phyloP scores from a whole-genome alignment of 2,329 filamentous ascomycete species.

The Venturiaceae sp. region DNA sequence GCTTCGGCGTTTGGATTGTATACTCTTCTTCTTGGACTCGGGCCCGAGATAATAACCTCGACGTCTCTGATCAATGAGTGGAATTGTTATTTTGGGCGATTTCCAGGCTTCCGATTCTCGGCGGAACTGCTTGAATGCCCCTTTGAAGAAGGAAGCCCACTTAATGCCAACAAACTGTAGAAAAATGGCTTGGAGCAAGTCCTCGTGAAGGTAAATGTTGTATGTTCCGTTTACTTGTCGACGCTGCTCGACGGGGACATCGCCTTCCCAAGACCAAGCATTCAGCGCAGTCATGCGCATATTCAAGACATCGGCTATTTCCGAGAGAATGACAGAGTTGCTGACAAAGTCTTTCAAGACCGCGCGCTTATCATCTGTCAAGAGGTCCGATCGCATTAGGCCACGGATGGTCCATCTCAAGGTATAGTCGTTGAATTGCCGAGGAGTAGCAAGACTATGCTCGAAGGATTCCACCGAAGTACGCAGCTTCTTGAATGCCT shows the following conservation, averaged over 20 bases:
- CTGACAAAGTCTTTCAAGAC: constrained; percentile 21
- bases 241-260: constrained; percentile 38
- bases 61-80: constrained; percentile 24
- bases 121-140: constrained; percentile 27
- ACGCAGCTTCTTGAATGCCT: constrained; percentile 14
- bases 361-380: constrained; percentile 29
- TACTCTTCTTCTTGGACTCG: constrained; percentile 11
- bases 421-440: constrained; percentile 22
- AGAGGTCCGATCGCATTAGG: constrained; percentile 33
- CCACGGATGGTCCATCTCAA: constrained; percentile 33
- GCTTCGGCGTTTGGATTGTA: constrained; percentile 17
- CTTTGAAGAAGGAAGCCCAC: constrained; percentile 40
- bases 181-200: constrained; percentile 45
- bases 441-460: constrained; percentile 11
- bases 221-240: constrained; percentile 49
- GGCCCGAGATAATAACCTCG: constrained; percentile 35
- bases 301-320: constrained; percentile 48
- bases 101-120: constrained; percentile 31
- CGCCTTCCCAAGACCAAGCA: constrained; percentile 41
- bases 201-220: constrained; percentile 49
- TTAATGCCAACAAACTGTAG: constrained; percentile 44
- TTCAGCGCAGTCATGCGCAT: constrained; percentile 42
- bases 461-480: constrained; percentile 16
- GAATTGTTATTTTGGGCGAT: constrained; percentile 14
- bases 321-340: constrained; percentile 32